These are phyloP conservation scores for Trichosporon coremiiforme DNA, from an alignment of 1,284 basidiomycete species.

Conservation along the genomic window DNA sequence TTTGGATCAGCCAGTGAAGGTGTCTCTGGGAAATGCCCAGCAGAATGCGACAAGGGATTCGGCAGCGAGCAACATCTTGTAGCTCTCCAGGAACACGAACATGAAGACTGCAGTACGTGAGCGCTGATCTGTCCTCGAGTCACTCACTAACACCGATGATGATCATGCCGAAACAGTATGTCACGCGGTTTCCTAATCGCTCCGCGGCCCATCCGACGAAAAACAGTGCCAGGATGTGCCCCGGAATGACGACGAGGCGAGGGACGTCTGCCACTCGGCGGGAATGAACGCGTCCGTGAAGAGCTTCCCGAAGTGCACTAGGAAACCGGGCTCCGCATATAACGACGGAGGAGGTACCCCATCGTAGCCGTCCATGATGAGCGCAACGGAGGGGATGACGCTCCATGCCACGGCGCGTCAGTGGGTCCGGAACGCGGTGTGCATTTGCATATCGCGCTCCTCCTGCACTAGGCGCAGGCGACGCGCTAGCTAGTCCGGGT, in stretches of 20 bases:
- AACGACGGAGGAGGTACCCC: background rate
- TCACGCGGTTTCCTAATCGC: conserved; percentile 48
- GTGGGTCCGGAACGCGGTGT: conserved; percentile 28
- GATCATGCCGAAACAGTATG: conserved; percentile 52
- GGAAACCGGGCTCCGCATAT: background rate
- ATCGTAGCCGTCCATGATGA: conserved; percentile 36
- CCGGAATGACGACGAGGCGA: conserved; percentile 48
- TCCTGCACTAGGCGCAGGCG: conserved; percentile 21
- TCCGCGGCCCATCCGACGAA: conserved; percentile 48
- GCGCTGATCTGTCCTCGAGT: too few species aligned
- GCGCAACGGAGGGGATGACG: conserved; percentile 33
- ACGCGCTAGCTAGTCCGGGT: conserved; percentile 22
- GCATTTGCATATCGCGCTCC: conserved; percentile 27
- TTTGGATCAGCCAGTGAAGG: conserved; percentile 57
- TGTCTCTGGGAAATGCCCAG: conserved; percentile 35
- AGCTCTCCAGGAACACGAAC: conserved; percentile 51
- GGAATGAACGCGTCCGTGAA: conserved; percentile 26
- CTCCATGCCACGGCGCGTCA: conserved; percentile 32
- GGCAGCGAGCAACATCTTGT: conserved; percentile 49
- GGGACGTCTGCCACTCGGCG: conserved; percentile 57
- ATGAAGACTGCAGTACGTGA: conserved; percentile 37
- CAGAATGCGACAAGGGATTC: conserved; percentile 24
- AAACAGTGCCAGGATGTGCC: conserved; percentile 37
- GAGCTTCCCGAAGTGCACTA: background rate
- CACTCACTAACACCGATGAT: conserved; percentile 27